phyloP scores from a whole-genome alignment of 164 flowering plant genomes.

The Liquidambar formosana region DNA sequence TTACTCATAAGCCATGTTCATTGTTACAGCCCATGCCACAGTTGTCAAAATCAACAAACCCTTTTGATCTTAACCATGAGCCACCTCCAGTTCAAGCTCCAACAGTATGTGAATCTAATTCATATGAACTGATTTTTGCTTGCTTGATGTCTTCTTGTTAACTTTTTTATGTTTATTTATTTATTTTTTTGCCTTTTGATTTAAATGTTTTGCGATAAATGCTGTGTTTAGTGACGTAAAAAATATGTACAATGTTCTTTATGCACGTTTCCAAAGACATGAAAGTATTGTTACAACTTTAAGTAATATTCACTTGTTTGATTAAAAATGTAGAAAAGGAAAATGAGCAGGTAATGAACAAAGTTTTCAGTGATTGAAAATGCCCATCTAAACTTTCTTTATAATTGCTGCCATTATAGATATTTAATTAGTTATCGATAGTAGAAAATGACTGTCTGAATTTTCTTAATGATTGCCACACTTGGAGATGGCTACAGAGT shows the following conservation, averaged over 20 bases:
- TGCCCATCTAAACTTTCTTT: too few relatives aligned
- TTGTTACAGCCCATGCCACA: conserved; percentile 51
- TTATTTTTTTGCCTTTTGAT: too few relatives aligned
- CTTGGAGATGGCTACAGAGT: too few relatives aligned
- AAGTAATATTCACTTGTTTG: too few relatives aligned
- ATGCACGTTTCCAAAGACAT: not conserved
- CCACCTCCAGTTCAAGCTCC: conserved; percentile 48
- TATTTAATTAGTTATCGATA: not conserved
- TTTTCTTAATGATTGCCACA: not conserved
- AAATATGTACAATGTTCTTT: not conserved
- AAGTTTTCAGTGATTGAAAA: too few relatives aligned
- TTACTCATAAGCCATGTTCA: conserved; percentile 9
- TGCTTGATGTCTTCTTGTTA: not conserved
- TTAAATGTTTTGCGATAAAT: not conserved
- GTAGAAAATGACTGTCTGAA: not conserved
- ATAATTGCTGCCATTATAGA: too few relatives aligned
- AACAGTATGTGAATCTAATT: conserved; percentile 37
- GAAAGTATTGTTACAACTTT: too few relatives aligned
- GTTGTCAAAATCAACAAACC: conserved; percentile 62
- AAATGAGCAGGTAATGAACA: too few relatives aligned
- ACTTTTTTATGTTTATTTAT: not conserved
- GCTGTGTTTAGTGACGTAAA: not conserved
- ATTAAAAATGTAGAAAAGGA: too few relatives aligned
- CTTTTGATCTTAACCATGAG: conserved; percentile 70
- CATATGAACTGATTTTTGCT: not conserved